Evolutionary conservation across 208 protist genomes (phyloP).

Genomic region (Trypanosoma caninum): DNA sequence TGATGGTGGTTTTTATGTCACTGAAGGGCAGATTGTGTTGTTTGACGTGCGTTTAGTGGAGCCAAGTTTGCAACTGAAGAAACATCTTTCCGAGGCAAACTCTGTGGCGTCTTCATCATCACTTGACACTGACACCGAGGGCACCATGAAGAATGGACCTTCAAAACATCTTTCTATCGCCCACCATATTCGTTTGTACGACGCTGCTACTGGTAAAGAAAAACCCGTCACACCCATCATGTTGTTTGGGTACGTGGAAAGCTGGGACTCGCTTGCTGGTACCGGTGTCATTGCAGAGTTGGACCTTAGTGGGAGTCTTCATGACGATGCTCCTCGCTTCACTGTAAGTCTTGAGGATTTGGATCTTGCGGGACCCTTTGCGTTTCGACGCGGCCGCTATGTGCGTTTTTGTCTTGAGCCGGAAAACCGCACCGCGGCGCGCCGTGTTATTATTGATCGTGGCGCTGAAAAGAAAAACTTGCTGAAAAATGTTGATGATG

Average conservation of each 20-base stretch:
- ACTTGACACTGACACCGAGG: neutral
- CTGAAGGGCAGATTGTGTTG: conserved; percentile 64
- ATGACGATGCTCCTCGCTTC: conserved; percentile 59
- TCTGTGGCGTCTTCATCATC: neutral
- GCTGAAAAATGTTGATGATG: neutral
- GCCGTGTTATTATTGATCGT: conserved; percentile 53
- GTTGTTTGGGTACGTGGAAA: conserved; percentile 47
- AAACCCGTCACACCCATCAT: conserved; percentile 37
- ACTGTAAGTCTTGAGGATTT: conserved; percentile 40
- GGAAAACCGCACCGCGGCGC: conserved; percentile 20
- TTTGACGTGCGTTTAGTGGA: conserved; percentile 33
- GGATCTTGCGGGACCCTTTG: conserved; percentile 31
- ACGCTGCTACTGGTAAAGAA: conserved; percentile 37
- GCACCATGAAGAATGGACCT: neutral
- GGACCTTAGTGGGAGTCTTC: conserved; percentile 41
- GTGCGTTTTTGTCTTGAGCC: conserved; percentile 66
- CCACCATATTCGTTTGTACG: conserved; percentile 37
- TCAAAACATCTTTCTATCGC: conserved; percentile 26
- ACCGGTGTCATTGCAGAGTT: conserved; percentile 62
- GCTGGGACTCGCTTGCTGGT: conserved; percentile 46
- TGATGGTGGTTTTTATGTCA: conserved; percentile 65
- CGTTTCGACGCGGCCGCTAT: conserved; percentile 41
- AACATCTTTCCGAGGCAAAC: neutral
- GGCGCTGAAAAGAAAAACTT: conserved; percentile 29
- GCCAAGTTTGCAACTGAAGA: conserved; percentile 1